These are phyloP conservation scores for Neurospora sp. DNA, from an alignment of 2,329 filamentous ascomycete species.

Conservation along the genomic window DNA sequence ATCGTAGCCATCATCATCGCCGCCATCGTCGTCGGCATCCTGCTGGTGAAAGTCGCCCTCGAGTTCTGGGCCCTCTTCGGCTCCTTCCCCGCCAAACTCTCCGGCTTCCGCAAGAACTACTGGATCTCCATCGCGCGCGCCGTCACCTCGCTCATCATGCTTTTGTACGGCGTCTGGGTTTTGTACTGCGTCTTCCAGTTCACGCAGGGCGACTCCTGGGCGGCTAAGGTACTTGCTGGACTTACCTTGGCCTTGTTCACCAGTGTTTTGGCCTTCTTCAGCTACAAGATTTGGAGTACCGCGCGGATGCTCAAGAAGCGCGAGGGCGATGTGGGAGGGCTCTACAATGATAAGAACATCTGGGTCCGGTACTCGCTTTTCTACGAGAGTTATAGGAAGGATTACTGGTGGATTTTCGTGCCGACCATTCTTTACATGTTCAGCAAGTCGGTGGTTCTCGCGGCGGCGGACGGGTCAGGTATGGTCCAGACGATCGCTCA, in stretches of 20 bases:
- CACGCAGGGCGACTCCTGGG: conserved; percentile 88
- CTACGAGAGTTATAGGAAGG: conserved; percentile 90
- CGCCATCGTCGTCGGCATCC: conserved; percentile 71
- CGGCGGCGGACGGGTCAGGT: conserved; percentile 75
- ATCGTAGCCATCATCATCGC: conserved; percentile 82
- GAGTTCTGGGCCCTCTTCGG: conserved; percentile 88
- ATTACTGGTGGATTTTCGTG: conserved; percentile 96
- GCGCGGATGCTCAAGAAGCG: conserved; percentile 63
- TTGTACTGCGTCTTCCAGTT: conserved; percentile 96
- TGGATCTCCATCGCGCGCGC: conserved; percentile 87
- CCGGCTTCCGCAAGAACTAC: conserved; percentile 88
- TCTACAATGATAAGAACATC: conserved; percentile 82
- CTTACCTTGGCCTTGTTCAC: conserved; percentile 77
- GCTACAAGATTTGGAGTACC: conserved; percentile 68
- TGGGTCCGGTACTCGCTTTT: conserved; percentile 97
- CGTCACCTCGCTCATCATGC: conserved; percentile 78
- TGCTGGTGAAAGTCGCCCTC: conserved; percentile 83
- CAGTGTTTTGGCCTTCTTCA: conserved; percentile 69
- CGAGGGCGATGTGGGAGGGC: conserved; percentile 60
- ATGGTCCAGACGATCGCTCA: conserved; percentile 71
- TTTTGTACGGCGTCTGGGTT: conserved; percentile 92
- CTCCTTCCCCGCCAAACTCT: conserved; percentile 68
- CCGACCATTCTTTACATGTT: conserved; percentile 86
- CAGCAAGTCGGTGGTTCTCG: conserved; percentile 76
- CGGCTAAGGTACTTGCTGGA: conserved; percentile 72